Base-by-base conservation (phyloP, 2,329 filamentous ascomycete genomes). In the Diplodia scrobiculata region DNA sequence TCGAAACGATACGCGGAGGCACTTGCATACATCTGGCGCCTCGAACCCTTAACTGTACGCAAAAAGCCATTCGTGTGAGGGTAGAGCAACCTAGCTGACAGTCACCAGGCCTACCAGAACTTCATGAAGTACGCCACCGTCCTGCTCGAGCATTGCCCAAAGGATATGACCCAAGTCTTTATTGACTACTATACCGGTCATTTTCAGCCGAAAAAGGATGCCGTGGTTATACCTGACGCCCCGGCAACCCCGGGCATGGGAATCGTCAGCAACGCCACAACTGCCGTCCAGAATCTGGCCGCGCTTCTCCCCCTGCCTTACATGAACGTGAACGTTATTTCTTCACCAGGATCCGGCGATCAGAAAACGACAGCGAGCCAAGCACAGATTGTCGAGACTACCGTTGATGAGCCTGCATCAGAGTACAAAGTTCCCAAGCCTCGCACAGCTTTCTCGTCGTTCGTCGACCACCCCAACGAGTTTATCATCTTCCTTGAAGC, bases 51-150 rank as follows among this genome's bases (percentile, higher is more conserved):
- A 70, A 82, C 85, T 70, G 91, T 92, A 77, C 72, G 89, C 81
- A 21, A 19, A 13, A 60, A 19, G 21, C 21, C 48, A 6, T 27
- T 13, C 14, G 13, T 7, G 17, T n/a, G 41, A 14, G 19, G 10
- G 17, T 53, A 13, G 54, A 21, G n/a, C 10, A 7, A 41, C 25
- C 25, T 54, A 69, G 29, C 29, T 66, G 32, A 36, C 27, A 14
- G 9, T 17, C 17, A 45, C 10, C 68, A 94, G 86, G 90, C 93
- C 1, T 97, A 96, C 74, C 84, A 87, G 19, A 96, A 92, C 71
- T 81, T 99, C 65, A 94, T 97, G 88, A 98, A 96, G 75, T 99
- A 97, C 74, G 93, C 95, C 2, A 88, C 92, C 60, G 91, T 97
- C 0, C 82, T 99, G 1, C 86, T 99, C 36, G 91, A 95, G 71